These are phyloP conservation scores for Psilocybe tampanensis DNA, from an alignment of 768 basidiomycete species.

Conservation along the genomic window DNA sequence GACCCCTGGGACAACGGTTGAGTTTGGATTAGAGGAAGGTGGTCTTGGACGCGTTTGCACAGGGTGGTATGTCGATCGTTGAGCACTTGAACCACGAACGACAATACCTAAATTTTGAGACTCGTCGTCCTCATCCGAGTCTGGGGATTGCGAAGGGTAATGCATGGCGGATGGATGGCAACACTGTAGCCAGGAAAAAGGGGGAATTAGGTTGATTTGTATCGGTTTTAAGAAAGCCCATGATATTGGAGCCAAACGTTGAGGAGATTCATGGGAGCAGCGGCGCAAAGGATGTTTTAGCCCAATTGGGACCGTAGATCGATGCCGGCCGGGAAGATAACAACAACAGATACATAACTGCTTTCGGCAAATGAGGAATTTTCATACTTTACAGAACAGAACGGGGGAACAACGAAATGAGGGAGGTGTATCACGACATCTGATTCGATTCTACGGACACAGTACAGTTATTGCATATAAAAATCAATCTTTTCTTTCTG, in stretches of 20 bases:
- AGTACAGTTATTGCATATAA: not conserved
- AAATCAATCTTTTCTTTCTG: not conserved
- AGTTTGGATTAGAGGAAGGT: constrained; percentile 8
- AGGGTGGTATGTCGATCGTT: too few species aligned
- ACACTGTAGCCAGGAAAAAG: too few species aligned
- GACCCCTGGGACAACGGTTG: constrained; percentile 29
- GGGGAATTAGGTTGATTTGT: not conserved
- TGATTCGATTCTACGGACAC: too few species aligned
- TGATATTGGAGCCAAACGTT: constrained; percentile 2
- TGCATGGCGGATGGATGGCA: constrained; percentile 2
- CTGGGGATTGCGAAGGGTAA: not conserved
- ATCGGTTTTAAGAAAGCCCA: constrained; percentile 9
- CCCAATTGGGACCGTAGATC: constrained; percentile 7
- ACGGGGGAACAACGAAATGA: not conserved
- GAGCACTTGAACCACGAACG: too few species aligned
- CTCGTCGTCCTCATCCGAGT: constrained; percentile 4
- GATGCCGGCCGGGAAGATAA: not conserved
- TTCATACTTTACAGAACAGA: too few species aligned
- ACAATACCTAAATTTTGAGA: not conserved
- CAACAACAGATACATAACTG: not conserved
- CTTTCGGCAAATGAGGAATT: too few species aligned
- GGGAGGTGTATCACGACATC: not conserved
- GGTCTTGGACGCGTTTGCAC: too few species aligned
- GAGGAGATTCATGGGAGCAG: not conserved
- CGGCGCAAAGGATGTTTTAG: constrained; percentile 10